These are phyloP conservation scores for Pascua sp. DNA, from an alignment of 1,284 basidiomycete species.

Conservation along the genomic window DNA sequence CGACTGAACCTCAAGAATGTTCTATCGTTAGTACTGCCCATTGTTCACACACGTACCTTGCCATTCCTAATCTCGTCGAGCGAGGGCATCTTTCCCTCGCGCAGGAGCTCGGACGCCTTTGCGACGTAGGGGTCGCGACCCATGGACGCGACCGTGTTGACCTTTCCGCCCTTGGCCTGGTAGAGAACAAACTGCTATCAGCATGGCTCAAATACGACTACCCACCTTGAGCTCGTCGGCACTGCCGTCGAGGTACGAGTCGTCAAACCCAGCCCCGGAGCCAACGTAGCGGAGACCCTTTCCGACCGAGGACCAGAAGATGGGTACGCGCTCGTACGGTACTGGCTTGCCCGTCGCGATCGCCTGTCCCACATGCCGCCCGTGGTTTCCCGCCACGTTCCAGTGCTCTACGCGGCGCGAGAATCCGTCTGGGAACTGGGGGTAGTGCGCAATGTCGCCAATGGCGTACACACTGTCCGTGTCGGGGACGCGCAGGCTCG, in stretches of 20 bases:
- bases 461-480: conserved; percentile 71
- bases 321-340: conserved; percentile 64
- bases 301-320: conserved; percentile 78
- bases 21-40: conserved; percentile 11
- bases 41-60: conserved; percentile 38
- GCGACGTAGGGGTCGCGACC: conserved; percentile 61
- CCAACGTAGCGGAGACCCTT: conserved; percentile 79
- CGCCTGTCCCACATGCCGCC: conserved; percentile 72
- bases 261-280: conserved; percentile 61
- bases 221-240: conserved; percentile 70
- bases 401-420: conserved; percentile 24
- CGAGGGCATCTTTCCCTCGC: conserved; percentile 75
- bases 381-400: conserved; percentile 78
- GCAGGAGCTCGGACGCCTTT: conserved; percentile 75
- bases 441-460: conserved; percentile 84
- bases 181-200: conserved; percentile 71
- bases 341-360: conserved; percentile 54
- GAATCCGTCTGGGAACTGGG: conserved; percentile 55
- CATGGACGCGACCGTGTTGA: conserved; percentile 75
- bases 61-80: conserved; percentile 65
- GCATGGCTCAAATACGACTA: neutral
- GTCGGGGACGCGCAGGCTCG: conserved; percentile 67
- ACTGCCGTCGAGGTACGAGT: conserved; percentile 72
- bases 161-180: conserved; percentile 71
- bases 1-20: conserved; percentile 38